These are phyloP conservation scores for Stemphylium vesicarium DNA, from an alignment of 2,329 filamentous ascomycete species.

Conservation along the genomic window DNA sequence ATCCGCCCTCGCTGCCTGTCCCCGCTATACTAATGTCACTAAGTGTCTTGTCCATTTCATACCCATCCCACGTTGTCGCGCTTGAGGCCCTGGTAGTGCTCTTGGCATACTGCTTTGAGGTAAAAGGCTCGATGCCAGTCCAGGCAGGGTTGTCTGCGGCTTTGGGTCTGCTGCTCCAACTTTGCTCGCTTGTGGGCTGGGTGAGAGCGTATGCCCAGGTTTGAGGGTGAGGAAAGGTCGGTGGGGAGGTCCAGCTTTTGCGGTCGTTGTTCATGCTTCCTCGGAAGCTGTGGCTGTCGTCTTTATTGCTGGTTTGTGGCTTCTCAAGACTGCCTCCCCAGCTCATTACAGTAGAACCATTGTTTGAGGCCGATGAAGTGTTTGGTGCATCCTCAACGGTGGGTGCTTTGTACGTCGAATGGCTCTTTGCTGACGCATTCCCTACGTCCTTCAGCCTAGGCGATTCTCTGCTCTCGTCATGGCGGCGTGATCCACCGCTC, in stretches of 20 bases:
- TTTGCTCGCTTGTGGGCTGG: not conserved
- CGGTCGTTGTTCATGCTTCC: not conserved
- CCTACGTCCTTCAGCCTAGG: constrained; percentile 1
- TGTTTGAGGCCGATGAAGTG: constrained; percentile 12
- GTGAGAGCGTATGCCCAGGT: not conserved
- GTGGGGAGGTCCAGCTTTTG: not conserved
- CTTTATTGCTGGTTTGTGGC: not conserved
- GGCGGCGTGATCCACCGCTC: constrained; percentile 2
- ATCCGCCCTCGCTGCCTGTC: constrained; percentile 14
- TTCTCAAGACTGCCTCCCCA: constrained; percentile 10
- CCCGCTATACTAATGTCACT: constrained; percentile 29
- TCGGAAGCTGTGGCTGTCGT: not conserved
- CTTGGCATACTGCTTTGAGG: not conserved
- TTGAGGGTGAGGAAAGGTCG: constrained; percentile 4
- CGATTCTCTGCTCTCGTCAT: not conserved
- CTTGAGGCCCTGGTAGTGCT: not conserved
- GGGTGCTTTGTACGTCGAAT: constrained; percentile 29
- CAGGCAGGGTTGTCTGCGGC: constrained; percentile 1
- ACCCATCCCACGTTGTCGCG: constrained; percentile 27
- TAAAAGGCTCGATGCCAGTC: constrained; percentile 1
- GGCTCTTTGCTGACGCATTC: constrained; percentile 12
- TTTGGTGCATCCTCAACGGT: constrained; percentile 29
- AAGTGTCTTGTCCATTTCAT: constrained; percentile 21
- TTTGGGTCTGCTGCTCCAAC: constrained; percentile 2
- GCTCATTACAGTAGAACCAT: not conserved